phyloP scores from a whole-genome alignment of 202 grass and related monocot species.

The Hordeum pubiflorum region DNA sequence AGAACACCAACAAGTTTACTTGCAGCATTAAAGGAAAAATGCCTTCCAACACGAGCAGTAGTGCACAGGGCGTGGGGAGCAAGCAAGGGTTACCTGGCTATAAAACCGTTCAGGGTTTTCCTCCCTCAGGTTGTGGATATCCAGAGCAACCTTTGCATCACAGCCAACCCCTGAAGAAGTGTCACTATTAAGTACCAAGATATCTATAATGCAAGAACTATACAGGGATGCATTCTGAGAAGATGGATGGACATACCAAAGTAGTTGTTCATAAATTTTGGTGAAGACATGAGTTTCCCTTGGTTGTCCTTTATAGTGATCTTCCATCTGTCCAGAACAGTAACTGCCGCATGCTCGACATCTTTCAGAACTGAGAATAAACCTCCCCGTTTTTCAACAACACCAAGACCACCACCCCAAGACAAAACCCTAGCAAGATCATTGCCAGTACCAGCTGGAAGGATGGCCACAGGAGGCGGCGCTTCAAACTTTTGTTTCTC shows the following conservation, averaged over 20 bases:
- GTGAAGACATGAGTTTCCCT: constrained; percentile 37
- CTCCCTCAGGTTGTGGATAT: constrained; percentile 93
- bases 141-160: constrained; percentile 97
- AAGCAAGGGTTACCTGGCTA: constrained; percentile 57
- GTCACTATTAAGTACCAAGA: constrained; percentile 10
- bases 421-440: constrained; percentile 87
- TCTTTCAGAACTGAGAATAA: constrained; percentile 66
- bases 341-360: constrained; percentile 80
- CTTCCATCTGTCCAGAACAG: constrained; percentile 92
- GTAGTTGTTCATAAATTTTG: constrained; percentile 92
- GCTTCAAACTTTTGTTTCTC: constrained; percentile 89
- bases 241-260: constrained; percentile 47
- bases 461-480: constrained; percentile 33
- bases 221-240: neutral
- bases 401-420: constrained; percentile 50
- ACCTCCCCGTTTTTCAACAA: constrained; percentile 68
- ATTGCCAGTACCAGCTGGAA: constrained; percentile 83
- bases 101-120: constrained; percentile 95
- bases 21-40: neutral
- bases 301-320: constrained; percentile 55
- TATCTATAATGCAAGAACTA: neutral
- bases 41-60: neutral
- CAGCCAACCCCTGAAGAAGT: constrained; percentile 77
- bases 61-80: neutral
- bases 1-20: constrained; percentile 1